Evolutionary conservation across 805 yeast species (phyloP), one percentile per base, ranked within the genome.

Genomic region (Ogataea trehalophila): DNA sequence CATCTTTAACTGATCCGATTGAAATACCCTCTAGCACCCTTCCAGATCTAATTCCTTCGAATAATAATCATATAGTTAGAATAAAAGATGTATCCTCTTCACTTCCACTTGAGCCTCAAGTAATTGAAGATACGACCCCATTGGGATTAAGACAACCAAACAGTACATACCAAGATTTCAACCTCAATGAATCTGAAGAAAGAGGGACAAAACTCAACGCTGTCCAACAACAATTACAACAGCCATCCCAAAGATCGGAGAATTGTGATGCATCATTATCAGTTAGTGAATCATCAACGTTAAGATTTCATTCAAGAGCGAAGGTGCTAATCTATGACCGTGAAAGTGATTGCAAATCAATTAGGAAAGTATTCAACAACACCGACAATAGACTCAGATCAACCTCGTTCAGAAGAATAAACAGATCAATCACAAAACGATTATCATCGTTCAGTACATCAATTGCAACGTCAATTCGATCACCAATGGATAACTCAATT

Each of bases 401-500:
- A 4, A 52, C 48, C 33, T 48, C 61, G 1, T 42, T 56, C 16
- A 53, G 46, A 44, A 50, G 52, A 41, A 49, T 57, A 33, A 59
- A 58, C 44, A 45, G 50, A 26, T 53, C 60, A 14, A 37, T 57
- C 16, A 49, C 52, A 11, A 52, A 45, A 33, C 47, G 56, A 22
- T 39, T 57, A 14, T 51, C 58, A 3, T 51, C 55, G 1, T 41
- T 53, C 34, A 48, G 49, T 20, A 20, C 46, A 9, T 39, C 47
- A 26, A 26, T 26, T 26, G 11, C 31, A 3, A 38, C 41, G 5
- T 15, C 48, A 9, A 33, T 37, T 11, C 13, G 47, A 4, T 35
- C 49, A 3, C 36, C 42, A 17, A 43, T 42, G 11, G 53, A 60
- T 2, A 66, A 57, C 50, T 66, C 78, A 5, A 72, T 72, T 17